Conservation (phyloP, 257 asterid species). For the Apocynum venetum region DNA sequence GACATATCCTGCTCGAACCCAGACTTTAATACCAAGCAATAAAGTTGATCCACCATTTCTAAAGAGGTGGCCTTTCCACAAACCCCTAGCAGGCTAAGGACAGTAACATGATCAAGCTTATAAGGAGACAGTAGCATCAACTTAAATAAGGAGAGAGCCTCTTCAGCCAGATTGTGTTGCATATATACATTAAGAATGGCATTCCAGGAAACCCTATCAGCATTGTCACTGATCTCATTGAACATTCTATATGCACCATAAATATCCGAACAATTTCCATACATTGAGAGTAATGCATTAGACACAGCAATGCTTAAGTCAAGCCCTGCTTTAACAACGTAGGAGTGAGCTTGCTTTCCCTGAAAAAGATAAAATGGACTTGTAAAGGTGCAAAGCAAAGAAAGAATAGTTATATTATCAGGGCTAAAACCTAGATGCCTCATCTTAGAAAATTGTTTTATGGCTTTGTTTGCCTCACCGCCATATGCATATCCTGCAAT, state of each 20-base stretch:
- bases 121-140: slow-evolving; percentile 41
- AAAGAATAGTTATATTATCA: slow-evolving; percentile 58
- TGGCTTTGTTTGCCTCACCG: slow-evolving; percentile 51
- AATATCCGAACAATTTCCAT: slow-evolving; percentile 52
- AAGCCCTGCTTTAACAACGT: slow-evolving; percentile 43
- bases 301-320: slow-evolving; percentile 48
- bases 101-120: slow-evolving; percentile 52
- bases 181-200: slow-evolving; percentile 50
- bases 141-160: slow-evolving; percentile 49
- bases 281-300: slow-evolving; percentile 63
- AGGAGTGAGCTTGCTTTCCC: slow-evolving; percentile 68
- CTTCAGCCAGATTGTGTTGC: slow-evolving; percentile 39
- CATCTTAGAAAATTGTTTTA: slow-evolving; percentile 52
- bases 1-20: slow-evolving; percentile 43
- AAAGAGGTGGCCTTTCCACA: slow-evolving; percentile 53
- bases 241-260: slow-evolving; percentile 45
- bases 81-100: slow-evolving; percentile 47
- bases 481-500: slow-evolving; percentile 55
- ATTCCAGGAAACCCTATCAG: slow-evolving; percentile 81
- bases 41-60: slow-evolving; percentile 52
- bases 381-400: slow-evolving; percentile 58
- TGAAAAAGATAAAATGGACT: slow-evolving; percentile 36
- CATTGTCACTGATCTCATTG: slow-evolving; percentile 32
- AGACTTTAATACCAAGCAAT: slow-evolving; percentile 35
- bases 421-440: slow-evolving; percentile 44